These are phyloP conservation scores for Trametes sanguinea DNA, from an alignment of 768 basidiomycete species.

Conservation along the genomic window DNA sequence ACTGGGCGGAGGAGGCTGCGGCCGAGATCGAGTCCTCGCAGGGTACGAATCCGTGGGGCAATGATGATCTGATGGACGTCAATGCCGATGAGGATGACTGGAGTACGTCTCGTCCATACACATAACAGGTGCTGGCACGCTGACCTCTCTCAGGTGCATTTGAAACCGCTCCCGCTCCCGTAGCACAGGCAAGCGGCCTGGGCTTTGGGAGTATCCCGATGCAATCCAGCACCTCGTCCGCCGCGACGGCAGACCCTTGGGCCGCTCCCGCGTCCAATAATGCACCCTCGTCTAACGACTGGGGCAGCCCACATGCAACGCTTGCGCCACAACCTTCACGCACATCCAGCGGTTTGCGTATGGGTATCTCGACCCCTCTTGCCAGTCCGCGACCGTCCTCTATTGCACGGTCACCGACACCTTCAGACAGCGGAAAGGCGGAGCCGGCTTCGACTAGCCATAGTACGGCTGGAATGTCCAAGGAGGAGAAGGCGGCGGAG, in stretches of 20 bases:
- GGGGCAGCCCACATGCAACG: constrained; percentile 1
- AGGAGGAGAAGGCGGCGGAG: constrained; percentile 93
- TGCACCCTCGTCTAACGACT: not conserved
- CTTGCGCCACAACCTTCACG: constrained; percentile 14
- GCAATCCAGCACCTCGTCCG: not conserved
- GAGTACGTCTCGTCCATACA: constrained; percentile 53
- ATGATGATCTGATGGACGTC: constrained; percentile 86
- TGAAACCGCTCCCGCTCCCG: constrained; percentile 33
- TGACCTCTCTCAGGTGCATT: constrained; percentile 30
- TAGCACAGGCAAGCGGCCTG: constrained; percentile 24
- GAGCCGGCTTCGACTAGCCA: constrained; percentile 22
- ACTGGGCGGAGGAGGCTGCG: constrained; percentile 59
- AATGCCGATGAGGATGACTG: constrained; percentile 94
- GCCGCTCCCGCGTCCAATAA: not conserved
- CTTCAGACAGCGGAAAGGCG: constrained; percentile 25
- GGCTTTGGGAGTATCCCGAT: constrained; percentile 27
- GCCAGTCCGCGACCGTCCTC: constrained; percentile 10
- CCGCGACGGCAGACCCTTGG: constrained; percentile 22
- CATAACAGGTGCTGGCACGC: not conserved
- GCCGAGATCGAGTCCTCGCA: constrained; percentile 38
- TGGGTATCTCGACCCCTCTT: not conserved
- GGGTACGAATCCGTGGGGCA: constrained; percentile 60
- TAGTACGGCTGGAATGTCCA: constrained; percentile 58
- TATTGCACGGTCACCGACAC: constrained; percentile 21
- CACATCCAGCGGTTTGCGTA: not conserved